Conservation (phyloP, 139 green algal species). For the Penium margaritaceum region DNA sequence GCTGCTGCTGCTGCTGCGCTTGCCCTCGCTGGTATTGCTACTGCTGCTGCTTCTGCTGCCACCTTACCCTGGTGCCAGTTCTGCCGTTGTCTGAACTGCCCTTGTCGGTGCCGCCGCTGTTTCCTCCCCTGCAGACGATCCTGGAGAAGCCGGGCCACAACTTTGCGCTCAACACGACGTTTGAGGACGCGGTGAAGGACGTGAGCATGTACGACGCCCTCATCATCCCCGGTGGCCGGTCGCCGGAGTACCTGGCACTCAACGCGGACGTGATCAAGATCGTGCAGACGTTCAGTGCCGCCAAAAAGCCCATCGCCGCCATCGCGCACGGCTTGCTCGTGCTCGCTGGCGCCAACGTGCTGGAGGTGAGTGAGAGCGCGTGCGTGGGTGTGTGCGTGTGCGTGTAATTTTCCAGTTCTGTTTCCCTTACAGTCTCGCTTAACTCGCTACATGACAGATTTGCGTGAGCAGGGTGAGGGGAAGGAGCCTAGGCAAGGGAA, state of each 20-base stretch:
- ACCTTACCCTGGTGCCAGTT: no score
- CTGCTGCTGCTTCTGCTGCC: no score
- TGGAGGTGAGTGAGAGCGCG: constrained; percentile 35
- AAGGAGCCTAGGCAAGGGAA: no score
- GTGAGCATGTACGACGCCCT: constrained; percentile 43
- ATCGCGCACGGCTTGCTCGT: constrained; percentile 46
- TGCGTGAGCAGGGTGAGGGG: no score
- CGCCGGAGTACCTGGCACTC: constrained; percentile 38
- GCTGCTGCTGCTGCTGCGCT: no score
- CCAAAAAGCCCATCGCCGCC: constrained; percentile 33
- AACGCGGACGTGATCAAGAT: constrained; percentile 22
- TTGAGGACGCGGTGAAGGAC: constrained; percentile 14
- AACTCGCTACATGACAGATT: no score
- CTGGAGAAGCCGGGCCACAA: constrained; percentile 43
- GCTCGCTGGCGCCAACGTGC: constrained; percentile 31
- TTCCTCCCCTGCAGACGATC: constrained; percentile 45
- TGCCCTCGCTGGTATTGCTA: no score
- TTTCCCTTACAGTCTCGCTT: no score
- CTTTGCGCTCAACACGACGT: constrained; percentile 32
- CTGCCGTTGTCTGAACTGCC: no score
- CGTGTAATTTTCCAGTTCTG: no score
- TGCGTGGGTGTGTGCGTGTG: no score
- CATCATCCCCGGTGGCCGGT: constrained; percentile 35
- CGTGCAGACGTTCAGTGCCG: constrained; percentile 10
- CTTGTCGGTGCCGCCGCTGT: no score